phyloP scores from a whole-genome alignment of 768 basidiomycete genomes.

The Termitomyces sp. region DNA sequence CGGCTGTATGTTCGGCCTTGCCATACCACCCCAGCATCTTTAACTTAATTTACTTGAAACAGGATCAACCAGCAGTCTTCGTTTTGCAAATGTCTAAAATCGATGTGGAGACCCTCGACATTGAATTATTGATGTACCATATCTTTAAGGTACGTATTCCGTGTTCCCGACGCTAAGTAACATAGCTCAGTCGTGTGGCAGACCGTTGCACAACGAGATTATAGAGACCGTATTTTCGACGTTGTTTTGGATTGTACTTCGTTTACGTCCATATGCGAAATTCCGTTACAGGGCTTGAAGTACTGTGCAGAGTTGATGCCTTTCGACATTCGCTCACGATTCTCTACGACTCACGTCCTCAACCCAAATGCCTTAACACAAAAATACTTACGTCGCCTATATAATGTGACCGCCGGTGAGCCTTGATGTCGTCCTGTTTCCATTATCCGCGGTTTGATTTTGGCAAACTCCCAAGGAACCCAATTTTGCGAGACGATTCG shows the following conservation, averaged over 20 bases:
- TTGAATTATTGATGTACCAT: conserved; percentile 73
- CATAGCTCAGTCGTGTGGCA: conserved; percentile 16
- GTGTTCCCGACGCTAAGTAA: not conserved
- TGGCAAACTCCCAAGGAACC: conserved; percentile 30
- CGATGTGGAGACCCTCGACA: conserved; percentile 74
- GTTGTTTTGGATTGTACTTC: conserved; percentile 79
- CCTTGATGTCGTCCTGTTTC: not conserved
- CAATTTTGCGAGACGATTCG: conserved; percentile 47
- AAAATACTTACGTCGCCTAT: conserved; percentile 70
- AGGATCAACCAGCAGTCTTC: conserved; percentile 52
- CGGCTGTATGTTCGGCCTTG: conserved; percentile 30
- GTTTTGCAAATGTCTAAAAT: conserved; percentile 62
- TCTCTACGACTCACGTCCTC: conserved; percentile 57
- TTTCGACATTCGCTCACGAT: conserved; percentile 57
- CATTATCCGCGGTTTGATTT: not conserved
- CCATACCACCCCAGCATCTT: not conserved
- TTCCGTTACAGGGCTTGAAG: conserved; percentile 79
- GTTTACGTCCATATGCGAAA: conserved; percentile 68
- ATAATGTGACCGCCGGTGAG: conserved; percentile 59
- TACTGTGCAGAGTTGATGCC: conserved; percentile 74
- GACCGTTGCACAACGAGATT: conserved; percentile 45
- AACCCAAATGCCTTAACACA: conserved; percentile 69
- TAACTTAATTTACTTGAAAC: not conserved
- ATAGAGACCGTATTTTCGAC: conserved; percentile 52
- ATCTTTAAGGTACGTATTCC: conserved; percentile 56